A percentile compares a stretch with the other conserved stretches of the same genome.
Conservation (phyloP, 2,329 filamentous ascomycete species). For the Lachnellula cervina region DNA sequence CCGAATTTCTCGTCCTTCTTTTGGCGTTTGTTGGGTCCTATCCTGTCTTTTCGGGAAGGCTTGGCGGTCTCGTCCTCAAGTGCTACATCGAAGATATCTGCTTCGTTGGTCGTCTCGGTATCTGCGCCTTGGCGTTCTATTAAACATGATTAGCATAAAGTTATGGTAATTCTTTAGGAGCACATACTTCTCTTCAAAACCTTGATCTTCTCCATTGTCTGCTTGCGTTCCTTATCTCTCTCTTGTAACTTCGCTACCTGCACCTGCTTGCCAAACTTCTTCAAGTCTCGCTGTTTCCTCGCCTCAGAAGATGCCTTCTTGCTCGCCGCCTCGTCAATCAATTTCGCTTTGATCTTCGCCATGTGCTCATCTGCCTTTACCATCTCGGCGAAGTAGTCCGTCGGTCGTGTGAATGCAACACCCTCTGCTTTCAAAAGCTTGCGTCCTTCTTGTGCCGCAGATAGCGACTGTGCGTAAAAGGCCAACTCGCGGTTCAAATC, state of each 20-base stretch:
- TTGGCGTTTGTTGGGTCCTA: conserved; percentile 67
- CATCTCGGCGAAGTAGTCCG: conserved; percentile 99
- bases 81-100: conserved; percentile 86
- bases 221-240: conserved; percentile 83
- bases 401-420: conserved; percentile 79
- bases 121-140: conserved; percentile 77
- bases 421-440: conserved; percentile 74
- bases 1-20: conserved; percentile 96
- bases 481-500: conserved; percentile 88
- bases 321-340: conserved; percentile 83
- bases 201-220: conserved; percentile 94
- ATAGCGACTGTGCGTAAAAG: conserved; percentile 85
- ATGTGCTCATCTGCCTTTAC: conserved; percentile 98
- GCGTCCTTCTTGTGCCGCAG: conserved; percentile 70
- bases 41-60: conserved; percentile 37
- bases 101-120: conserved; percentile 59
- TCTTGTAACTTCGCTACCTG: conserved; percentile 96
- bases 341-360: conserved; percentile 90
- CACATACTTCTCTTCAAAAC: conserved; percentile 87
- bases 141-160: conserved; percentile 22
- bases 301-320: conserved; percentile 94
- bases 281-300: conserved; percentile 85
- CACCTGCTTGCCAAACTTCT: conserved; percentile 99
- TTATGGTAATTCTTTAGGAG: conserved; percentile 13
- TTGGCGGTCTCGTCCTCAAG: conserved; percentile 54